These are phyloP conservation scores for Sophora flavescens DNA, from an alignment of 306 rosid genomes.

Conservation along the genomic window DNA sequence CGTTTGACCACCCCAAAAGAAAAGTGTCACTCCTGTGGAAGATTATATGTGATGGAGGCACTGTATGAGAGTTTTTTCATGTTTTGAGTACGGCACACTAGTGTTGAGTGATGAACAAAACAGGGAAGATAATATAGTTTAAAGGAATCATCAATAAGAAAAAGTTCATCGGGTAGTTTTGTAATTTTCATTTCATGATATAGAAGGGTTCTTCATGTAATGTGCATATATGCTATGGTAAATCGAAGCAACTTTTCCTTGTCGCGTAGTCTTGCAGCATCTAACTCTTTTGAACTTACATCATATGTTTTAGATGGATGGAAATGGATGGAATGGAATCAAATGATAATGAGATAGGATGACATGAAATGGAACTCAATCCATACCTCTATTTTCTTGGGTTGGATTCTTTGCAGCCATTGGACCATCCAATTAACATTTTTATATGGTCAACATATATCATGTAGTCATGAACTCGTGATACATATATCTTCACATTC, in stretches of 20 bases:
- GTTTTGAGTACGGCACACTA: conserved; percentile 43
- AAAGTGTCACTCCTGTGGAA: conserved; percentile 35
- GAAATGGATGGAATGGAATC: no score
- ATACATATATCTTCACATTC: no score
- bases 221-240: conserved; percentile 34
- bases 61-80: conserved; percentile 44
- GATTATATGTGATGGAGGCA: conserved; percentile 35
- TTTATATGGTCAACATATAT: no score
- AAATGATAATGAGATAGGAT: no score
- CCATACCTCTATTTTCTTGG: no score
- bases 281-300: no score
- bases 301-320: no score
- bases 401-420: no score
- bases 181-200: conserved; percentile 48
- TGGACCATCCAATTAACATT: no score
- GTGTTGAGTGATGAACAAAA: conserved; percentile 56
- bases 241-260: conserved; percentile 44
- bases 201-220: conserved; percentile 41
- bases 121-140: conserved; percentile 48
- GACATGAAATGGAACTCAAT: no score
- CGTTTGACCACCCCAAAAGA: conserved; percentile 15
- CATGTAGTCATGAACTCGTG: no score
- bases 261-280: background rate
- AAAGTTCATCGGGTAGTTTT: conserved; percentile 51
- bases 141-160: conserved; percentile 60